Conservation (phyloP, 202 grass and related monocot genomes). For the Setaria italica region DNA sequence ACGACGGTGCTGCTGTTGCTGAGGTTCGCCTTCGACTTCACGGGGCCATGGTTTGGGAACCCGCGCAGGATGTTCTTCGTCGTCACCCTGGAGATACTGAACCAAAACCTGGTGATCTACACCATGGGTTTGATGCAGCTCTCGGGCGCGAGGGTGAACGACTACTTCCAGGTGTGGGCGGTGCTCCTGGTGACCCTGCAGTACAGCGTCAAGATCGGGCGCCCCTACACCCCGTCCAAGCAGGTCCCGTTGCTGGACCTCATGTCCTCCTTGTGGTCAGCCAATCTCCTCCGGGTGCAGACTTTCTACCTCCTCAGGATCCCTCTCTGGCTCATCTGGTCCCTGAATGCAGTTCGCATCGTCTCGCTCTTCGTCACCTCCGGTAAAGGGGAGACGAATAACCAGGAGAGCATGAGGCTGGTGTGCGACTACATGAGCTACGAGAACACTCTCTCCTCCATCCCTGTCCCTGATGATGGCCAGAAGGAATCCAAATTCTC, state of each 20-base stretch:
- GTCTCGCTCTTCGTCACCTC: background rate
- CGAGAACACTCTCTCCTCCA: background rate
- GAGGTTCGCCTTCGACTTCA: no score
- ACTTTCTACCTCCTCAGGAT: background rate
- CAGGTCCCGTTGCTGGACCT: slow-evolving; percentile 27
- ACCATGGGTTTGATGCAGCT: slow-evolving; percentile 45
- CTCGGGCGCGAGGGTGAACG: background rate
- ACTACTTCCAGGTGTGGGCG: slow-evolving; percentile 39
- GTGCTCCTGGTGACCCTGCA: slow-evolving; percentile 44
- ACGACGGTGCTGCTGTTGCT: no score
- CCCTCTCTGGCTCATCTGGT: slow-evolving; percentile 34
- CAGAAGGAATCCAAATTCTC: fast-evolving
- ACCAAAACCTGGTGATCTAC: slow-evolving; percentile 13
- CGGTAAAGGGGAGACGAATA: fast-evolving
- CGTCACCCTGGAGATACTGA: background rate
- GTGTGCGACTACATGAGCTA: slow-evolving; percentile 33
- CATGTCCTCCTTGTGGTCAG: slow-evolving; percentile 38
- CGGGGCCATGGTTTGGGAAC: no score
- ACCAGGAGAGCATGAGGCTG: background rate
- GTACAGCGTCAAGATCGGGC: slow-evolving; percentile 33
- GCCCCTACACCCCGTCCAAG: slow-evolving; percentile 17
- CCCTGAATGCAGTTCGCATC: slow-evolving; percentile 15
- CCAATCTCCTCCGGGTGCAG: slow-evolving; percentile 27
- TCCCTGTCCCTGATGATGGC: background rate
- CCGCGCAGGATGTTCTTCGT: background rate